Base-by-base conservation (phyloP, 2,329 filamentous ascomycete genomes). In the Dothistroma septosporum region DNA sequence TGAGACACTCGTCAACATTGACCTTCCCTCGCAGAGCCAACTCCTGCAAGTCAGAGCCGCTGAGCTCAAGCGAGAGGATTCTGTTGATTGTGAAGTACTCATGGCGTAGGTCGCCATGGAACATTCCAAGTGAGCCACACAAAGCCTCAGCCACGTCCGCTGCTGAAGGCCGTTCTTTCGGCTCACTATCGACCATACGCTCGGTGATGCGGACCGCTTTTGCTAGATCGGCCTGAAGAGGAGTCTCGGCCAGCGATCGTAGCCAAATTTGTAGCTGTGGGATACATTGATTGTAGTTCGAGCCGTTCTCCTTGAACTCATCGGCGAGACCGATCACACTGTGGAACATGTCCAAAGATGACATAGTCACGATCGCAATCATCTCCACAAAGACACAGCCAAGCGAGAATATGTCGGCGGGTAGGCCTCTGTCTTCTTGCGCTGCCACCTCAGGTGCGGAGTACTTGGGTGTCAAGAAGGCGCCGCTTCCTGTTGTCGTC, bases 401-500 rank as follows among this genome's bases (percentile, higher is more conserved):
- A 4, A 56, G 54, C 31, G 54, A 56, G 41, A 56, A 56, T 31
- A 56, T 19, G 41, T 56, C 54, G 8, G 54, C 54, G 28, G 37
- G 5, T 12, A 21, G 37, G 12, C 54, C 54, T 3, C 57, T 28
- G 7, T 31, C 11, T n/a, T 37, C n/a, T 14, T 35, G 35, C 2
- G 33, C 37, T 9, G 58, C 57, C 31, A 60, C 58, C 55, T 60
- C 61, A 4, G 61, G 61, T 4, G 61, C 53, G 24, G 58, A 58
- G 46, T 63, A 63, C 22, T 63, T 63, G 6, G 61, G 61, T 16
- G 61, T 63, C 54, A 63, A 52, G n/a, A 63, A 33, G 5, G 24
- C 52, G n/a, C 21, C 47, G 4, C 54, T 58, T 7, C 14, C 14
- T 44, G 33, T 22, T 10, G 32, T 53, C 14, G 22, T 21, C 9